Evolutionary conservation across 2,329 filamentous ascomycete genomes (phyloP), one percentile per base, ranked within the genome.

Genomic region (Paecilomyces formosus): DNA sequence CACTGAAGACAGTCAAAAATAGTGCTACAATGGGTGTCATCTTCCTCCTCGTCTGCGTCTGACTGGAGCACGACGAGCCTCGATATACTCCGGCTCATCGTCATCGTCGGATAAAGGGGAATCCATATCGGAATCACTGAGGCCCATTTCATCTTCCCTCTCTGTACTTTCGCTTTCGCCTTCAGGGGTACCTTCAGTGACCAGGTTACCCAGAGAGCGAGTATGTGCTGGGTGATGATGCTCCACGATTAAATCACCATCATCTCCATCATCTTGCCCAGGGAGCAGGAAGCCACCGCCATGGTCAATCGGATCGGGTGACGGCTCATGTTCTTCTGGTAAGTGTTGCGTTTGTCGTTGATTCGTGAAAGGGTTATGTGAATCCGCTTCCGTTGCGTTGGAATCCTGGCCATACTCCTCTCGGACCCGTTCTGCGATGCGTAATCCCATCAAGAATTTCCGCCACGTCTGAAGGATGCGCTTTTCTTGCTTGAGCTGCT

Each of bases 401-500:
- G 66, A 65, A 57, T 69, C 67, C 4, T 74, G 81, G 1, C 88
- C 89, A 70, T 95, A 95, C 61, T 96, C 89, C 57, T 86, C 82
- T 49, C 81, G 81, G 49, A 95, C 87, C 54, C 91, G 82, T 70
- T 94, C 83, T 21, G 90, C 81, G 58, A 97, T 94, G 2, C 91
- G 82, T 74, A 97, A 70, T 0, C 92, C 92, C 80, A 92, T 89
- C 13, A 96, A 74, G 65, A 97, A 90, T 72, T 89, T 95, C 58
- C 89, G 84, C 94, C 94, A 99, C 64, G 86, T 84, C 0, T 82
- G 83, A 53, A 97, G 70, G 0, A 89, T 86, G 12, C 83, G 80
- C 62, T 89, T 92, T 55, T 88, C 85, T 7, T 89, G 82, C 75
- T 96, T 97, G 60, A 89, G 88, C 60, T 94, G 87, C 69, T 96